These are phyloP conservation scores for Suhomyces maxii DNA, from an alignment of 1,139 yeast genomes.

Conservation along the genomic window DNA sequence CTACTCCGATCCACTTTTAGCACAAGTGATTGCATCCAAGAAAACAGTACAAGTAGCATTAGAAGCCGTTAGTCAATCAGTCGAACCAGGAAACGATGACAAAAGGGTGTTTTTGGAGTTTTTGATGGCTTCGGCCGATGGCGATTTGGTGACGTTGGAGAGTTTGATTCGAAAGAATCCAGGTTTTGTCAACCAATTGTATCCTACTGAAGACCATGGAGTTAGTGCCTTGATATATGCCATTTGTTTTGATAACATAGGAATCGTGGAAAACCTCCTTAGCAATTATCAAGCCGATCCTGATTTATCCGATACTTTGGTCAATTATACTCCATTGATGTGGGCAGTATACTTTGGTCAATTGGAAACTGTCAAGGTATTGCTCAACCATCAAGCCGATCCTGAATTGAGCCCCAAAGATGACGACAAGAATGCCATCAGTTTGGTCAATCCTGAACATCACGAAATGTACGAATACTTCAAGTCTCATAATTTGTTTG, in stretches of 20 bases:
- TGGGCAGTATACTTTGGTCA: conserved; percentile 48
- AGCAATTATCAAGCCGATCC: conserved; percentile 37
- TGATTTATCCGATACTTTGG: conserved; percentile 37
- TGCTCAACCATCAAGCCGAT: conserved; percentile 44
- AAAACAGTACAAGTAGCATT: conserved; percentile 13
- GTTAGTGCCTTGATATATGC: conserved; percentile 53
- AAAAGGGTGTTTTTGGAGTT: conserved; percentile 19
- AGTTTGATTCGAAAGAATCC: conserved; percentile 32
- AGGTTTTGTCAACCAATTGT: conserved; percentile 28
- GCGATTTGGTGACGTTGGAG: conserved; percentile 48
- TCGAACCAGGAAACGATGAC: conserved; percentile 3
- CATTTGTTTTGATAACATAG: conserved; percentile 48
- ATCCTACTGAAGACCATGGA: conserved; percentile 43
- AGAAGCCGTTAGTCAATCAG: conserved; percentile 2
- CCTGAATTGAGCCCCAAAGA: conserved; percentile 33
- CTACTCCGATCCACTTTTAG: conserved; percentile 38
- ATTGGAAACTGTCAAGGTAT: conserved; percentile 34
- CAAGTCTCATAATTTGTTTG: conserved; percentile 40
- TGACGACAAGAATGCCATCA: conserved; percentile 34
- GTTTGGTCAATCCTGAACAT: conserved; percentile 34
- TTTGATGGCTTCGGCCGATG: conserved; percentile 50
- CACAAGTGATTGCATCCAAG: conserved; percentile 49
- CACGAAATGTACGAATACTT: conserved; percentile 38
- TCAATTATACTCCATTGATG: conserved; percentile 45
- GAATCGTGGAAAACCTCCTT: conserved; percentile 46